Evolutionary conservation across 495 filamentous ascomycete genomes (phyloP).

Genomic region (Wilcoxina mikolae): DNA sequence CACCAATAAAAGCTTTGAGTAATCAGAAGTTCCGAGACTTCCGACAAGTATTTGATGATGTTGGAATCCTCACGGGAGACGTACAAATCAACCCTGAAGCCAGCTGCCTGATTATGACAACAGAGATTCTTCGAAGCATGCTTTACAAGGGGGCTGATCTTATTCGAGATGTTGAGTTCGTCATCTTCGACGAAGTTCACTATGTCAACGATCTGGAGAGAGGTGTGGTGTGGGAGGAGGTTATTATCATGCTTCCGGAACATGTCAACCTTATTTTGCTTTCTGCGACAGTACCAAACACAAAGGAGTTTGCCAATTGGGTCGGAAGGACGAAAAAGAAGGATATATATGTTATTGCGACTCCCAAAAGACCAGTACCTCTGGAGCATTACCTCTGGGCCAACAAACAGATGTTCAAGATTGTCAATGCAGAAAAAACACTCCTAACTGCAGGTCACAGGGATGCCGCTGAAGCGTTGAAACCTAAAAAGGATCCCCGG

Average conservation of each 20-base stretch:
- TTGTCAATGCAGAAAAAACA: slow-evolving; percentile 79
- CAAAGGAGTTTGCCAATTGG: slow-evolving; percentile 95
- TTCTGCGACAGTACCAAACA: slow-evolving; percentile 94
- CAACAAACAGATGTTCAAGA: slow-evolving; percentile 78
- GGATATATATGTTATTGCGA: slow-evolving; percentile 97
- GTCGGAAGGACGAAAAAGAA: slow-evolving; percentile 96
- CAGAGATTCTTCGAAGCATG: slow-evolving; percentile 96
- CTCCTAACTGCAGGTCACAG: slow-evolving; percentile 76
- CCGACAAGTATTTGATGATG: slow-evolving; percentile 73
- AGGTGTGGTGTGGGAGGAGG: slow-evolving; percentile 97
- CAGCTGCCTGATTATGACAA: slow-evolving; percentile 98
- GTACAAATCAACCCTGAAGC: slow-evolving; percentile 97
- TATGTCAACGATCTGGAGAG: slow-evolving; percentile 97
- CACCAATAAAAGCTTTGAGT: slow-evolving; percentile 93
- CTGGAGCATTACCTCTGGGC: slow-evolving; percentile 95
- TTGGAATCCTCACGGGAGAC: slow-evolving; percentile 92
- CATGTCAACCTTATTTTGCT: slow-evolving; percentile 90
- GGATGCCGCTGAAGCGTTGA: slow-evolving; percentile 69
- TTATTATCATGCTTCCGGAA: slow-evolving; percentile 97
- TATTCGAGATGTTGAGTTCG: slow-evolving; percentile 94
- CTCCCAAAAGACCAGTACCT: slow-evolving; percentile 84
- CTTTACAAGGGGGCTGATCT: slow-evolving; percentile 91
- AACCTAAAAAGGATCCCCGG: slow-evolving; percentile 67
- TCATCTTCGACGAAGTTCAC: slow-evolving; percentile 98
- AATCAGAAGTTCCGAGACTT: slow-evolving; percentile 99